Percentiles rank a stretch among this genome's conserved stretches.
phyloP scores from a whole-genome alignment of 768 basidiomycete species.

The Kwoniella shandongensis region DNA sequence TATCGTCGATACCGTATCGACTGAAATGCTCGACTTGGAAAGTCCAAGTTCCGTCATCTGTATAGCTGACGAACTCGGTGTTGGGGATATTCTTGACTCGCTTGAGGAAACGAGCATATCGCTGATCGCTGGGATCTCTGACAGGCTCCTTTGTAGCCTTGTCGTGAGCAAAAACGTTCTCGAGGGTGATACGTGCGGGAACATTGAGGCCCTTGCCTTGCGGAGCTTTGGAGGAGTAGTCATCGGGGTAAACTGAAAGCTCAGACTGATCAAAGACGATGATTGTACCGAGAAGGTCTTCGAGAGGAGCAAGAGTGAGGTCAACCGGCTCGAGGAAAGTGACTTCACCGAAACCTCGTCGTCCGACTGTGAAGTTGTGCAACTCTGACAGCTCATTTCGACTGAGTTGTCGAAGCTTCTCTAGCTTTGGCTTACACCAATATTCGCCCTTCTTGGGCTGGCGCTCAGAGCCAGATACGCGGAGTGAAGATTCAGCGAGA shows the following conservation, averaged over 20 bases:
- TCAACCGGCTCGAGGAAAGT: conserved; percentile 74
- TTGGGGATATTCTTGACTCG: conserved; percentile 79
- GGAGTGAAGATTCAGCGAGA: conserved; percentile 10
- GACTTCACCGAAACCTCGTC: conserved; percentile 88
- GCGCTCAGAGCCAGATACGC: conserved; percentile 34
- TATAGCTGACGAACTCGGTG: conserved; percentile 78
- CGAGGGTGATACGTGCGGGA: conserved; percentile 70
- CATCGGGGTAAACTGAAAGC: conserved; percentile 89
- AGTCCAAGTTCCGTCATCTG: conserved; percentile 81
- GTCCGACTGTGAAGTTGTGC: conserved; percentile 76
- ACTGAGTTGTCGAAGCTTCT: conserved; percentile 67
- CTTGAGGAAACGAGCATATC: conserved; percentile 70
- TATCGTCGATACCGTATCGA: conserved; percentile 46
- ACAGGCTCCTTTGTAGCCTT: conserved; percentile 88
- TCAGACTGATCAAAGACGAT: conserved; percentile 88
- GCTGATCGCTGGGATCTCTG: conserved; percentile 75
- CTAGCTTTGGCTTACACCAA: conserved; percentile 78
- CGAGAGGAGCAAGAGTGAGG: conserved; percentile 79
- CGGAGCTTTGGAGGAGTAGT: conserved; percentile 80
- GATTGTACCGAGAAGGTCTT: conserved; percentile 78
- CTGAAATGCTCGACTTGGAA: conserved; percentile 91
- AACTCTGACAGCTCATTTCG: conserved; percentile 73
- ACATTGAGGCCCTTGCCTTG: conserved; percentile 87
- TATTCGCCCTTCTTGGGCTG: conserved; percentile 75
- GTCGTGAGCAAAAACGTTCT: conserved; percentile 83